Conservation (phyloP, 441 rosid species). For the Rhodomyrtus psidioides region DNA sequence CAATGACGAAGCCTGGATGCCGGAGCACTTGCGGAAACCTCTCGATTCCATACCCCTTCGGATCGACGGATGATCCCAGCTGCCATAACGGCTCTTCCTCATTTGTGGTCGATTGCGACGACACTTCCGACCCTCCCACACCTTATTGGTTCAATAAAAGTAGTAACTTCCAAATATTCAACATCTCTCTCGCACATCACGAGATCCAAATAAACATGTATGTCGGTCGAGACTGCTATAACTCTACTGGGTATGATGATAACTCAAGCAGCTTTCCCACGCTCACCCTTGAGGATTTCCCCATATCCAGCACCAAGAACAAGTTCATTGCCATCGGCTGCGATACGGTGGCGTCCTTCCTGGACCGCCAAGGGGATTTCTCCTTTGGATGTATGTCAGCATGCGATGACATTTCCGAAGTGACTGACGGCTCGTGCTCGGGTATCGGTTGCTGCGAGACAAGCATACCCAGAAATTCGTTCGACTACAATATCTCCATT, state of each 20-base stretch:
- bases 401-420: neutral
- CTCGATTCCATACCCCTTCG: neutral
- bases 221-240: neutral
- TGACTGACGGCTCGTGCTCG: neutral
- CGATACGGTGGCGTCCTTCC: neutral
- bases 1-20: neutral
- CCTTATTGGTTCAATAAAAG: neutral
- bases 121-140: neutral
- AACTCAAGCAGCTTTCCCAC: rapidly evolving
- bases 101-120: neutral
- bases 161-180: rapidly evolving
- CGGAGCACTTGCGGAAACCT: neutral
- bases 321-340: neutral
- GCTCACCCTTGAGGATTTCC: neutral
- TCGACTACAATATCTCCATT: neutral
- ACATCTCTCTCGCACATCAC: neutral
- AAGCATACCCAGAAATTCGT: neutral
- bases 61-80: neutral
- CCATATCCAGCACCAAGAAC: neutral
- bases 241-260: neutral
- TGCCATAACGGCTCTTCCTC: rapidly evolving
- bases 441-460: conserved; percentile 4
- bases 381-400: neutral
- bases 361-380: too few relatives aligned
- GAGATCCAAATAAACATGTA: neutral